These are phyloP conservation scores for Apiotrichum gamsii DNA, from an alignment of 1,284 basidiomycete species.

Conservation along the genomic window DNA sequence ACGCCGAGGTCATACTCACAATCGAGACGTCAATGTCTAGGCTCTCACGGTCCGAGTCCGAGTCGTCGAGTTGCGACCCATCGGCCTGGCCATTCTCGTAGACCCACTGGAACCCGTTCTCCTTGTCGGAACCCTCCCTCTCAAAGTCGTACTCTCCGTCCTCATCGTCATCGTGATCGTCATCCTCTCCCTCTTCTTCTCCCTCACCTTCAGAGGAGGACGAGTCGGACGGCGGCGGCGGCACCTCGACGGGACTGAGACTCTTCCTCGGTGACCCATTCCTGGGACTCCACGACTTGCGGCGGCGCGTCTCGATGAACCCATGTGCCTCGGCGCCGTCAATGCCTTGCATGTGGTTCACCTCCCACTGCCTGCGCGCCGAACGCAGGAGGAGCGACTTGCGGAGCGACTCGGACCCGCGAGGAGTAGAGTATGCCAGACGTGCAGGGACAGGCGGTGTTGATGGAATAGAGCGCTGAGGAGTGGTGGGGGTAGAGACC, in stretches of 20 bases:
- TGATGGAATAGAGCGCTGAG: background rate
- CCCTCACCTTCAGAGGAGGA: constrained; percentile 10
- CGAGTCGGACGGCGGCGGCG: constrained; percentile 6
- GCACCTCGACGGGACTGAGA: constrained; percentile 1
- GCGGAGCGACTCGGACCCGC: constrained; percentile 30
- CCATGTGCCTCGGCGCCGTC: constrained; percentile 21
- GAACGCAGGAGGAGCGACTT: constrained; percentile 40
- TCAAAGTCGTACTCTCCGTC: constrained; percentile 13
- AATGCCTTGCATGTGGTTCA: constrained; percentile 24
- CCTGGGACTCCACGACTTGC: constrained; percentile 30
- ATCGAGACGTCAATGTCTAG: constrained; percentile 35
- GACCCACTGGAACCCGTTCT: constrained; percentile 24
- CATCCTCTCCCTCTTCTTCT: no score
- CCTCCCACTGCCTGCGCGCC: constrained; percentile 40
- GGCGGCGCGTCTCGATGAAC: constrained; percentile 23
- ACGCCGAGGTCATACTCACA: constrained; percentile 16
- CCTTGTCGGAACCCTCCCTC: constrained; percentile 25
- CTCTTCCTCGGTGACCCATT: constrained; percentile 20
- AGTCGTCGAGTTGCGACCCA: constrained; percentile 21
- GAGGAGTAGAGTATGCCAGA: constrained; percentile 31
- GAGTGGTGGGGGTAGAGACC: background rate
- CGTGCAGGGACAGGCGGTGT: constrained; percentile 21
- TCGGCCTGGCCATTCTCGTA: constrained; percentile 26
- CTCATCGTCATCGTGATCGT: constrained; percentile 14
- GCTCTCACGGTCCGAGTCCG: constrained; percentile 31